Evolutionary conservation across 331 rosid genomes (phyloP).

Genomic region (Malus hybrid): DNA sequence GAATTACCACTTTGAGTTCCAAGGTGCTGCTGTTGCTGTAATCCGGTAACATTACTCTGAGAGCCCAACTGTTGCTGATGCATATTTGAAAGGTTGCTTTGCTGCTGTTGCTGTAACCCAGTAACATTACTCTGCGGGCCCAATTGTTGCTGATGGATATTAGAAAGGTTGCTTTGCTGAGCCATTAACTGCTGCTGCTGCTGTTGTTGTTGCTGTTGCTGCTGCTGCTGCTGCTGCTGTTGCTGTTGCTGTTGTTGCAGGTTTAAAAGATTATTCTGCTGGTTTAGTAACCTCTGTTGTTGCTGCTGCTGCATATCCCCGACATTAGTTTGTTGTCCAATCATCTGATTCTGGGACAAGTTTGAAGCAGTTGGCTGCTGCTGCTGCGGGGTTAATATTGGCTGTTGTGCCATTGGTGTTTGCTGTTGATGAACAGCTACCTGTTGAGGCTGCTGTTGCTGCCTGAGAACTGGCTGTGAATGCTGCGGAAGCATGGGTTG

Average conservation of each 20-base stretch:
- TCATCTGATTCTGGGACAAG: conserved; percentile 61
- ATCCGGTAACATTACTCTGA: conserved; percentile 60
- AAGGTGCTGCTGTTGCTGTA: conserved; percentile 56
- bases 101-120: conserved; percentile 65
- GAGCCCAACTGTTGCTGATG: conserved; percentile 77
- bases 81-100: conserved; percentile 62
- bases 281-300: conserved; percentile 67
- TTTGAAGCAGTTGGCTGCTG: conserved; percentile 56
- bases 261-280: conserved; percentile 68
- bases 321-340: conserved; percentile 58
- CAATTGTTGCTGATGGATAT: conserved; percentile 76
- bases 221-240: conserved; percentile 27
- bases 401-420: conserved; percentile 58
- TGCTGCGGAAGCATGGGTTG: conserved; percentile 84
- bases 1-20: conserved; percentile 75
- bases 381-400: conserved; percentile 60
- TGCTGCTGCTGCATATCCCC: conserved; percentile 85
- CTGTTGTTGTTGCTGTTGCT: background rate
- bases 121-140: conserved; percentile 60
- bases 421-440: conserved; percentile 63
- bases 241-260: conserved; percentile 70
- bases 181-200: conserved; percentile 40
- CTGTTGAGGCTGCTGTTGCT: conserved; percentile 69
- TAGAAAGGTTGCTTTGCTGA: conserved; percentile 73
- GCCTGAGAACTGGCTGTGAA: conserved; percentile 74